These are phyloP conservation scores for Leishmania arabica DNA, from an alignment of 208 protist genomes.

Conservation along the genomic window DNA sequence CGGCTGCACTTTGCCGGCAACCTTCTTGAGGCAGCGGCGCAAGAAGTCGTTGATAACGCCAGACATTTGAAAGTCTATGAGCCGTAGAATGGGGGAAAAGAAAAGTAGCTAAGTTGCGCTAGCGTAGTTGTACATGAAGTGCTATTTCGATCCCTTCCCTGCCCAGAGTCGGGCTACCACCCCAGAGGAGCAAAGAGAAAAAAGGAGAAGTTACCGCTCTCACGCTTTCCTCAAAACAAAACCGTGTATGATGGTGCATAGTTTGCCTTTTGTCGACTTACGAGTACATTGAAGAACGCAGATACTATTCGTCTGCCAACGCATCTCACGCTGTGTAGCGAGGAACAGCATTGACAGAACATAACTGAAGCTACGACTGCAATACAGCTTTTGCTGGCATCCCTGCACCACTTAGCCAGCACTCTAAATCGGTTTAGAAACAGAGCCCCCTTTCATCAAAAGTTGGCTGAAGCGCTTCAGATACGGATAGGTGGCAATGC, in stretches of 20 bases:
- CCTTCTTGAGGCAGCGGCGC: constrained; percentile 30
- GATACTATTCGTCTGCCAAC: background rate
- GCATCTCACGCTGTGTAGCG: background rate
- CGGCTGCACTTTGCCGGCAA: constrained; percentile 17
- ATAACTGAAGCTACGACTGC: background rate
- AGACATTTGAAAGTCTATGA: constrained; percentile 32
- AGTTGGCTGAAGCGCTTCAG: constrained; percentile 11
- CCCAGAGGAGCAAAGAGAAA: background rate
- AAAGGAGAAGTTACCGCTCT: background rate
- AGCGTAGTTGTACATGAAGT: background rate
- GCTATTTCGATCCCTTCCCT: background rate
- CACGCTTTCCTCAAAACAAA: background rate
- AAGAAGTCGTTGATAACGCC: constrained; percentile 73
- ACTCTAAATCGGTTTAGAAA: background rate
- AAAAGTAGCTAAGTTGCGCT: constrained; percentile 4
- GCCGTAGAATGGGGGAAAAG: background rate
- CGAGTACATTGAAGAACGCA: background rate
- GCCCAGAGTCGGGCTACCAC: background rate
- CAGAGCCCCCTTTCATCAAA: background rate
- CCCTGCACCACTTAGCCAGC: no score
- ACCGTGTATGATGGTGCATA: background rate
- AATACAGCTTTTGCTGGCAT: background rate
- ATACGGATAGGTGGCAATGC: constrained; percentile 46
- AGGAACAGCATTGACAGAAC: background rate
- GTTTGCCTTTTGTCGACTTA: background rate